phyloP scores from a whole-genome alignment of 1,139 yeast species.

The Kluyveromyces marxianus region DNA sequence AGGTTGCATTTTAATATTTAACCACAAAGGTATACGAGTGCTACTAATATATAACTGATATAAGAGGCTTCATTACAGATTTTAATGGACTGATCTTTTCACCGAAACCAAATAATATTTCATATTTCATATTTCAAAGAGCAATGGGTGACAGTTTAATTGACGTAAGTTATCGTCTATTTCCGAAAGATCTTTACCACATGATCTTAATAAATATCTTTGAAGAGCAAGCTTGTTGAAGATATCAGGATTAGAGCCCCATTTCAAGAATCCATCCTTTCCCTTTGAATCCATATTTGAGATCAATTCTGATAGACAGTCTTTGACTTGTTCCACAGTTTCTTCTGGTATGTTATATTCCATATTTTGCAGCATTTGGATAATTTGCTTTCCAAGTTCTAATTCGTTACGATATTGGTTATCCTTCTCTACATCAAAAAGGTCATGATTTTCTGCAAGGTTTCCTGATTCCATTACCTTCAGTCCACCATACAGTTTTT shows the following conservation, averaged over 20 bases:
- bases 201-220: slow-evolving; percentile 4
- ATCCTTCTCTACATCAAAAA: slow-evolving; percentile 46
- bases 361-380: slow-evolving; percentile 13
- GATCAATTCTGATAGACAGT: not conserved
- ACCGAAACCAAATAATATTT: not conserved
- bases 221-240: slow-evolving; percentile 16
- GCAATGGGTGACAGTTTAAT: slow-evolving; percentile 15
- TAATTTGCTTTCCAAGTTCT: slow-evolving; percentile 22
- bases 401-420: slow-evolving; percentile 42
- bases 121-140: slow-evolving; percentile 7
- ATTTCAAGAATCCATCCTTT: slow-evolving; percentile 34
- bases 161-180: slow-evolving; percentile 9
- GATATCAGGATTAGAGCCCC: slow-evolving; percentile 26
- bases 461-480: not conserved
- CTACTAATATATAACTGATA: no score
- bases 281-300: slow-evolving; percentile 16
- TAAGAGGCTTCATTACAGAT: no score
- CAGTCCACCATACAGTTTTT: not conserved
- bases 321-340: not conserved
- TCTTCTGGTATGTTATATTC: not conserved
- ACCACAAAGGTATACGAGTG: no score
- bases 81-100: no score
- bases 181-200: not conserved
- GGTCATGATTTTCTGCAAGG: slow-evolving; percentile 20
- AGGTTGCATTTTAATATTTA: no score